Base-by-base conservation (phyloP, 352 stramenopile species). In the Globisporangium viniferum region DNA sequence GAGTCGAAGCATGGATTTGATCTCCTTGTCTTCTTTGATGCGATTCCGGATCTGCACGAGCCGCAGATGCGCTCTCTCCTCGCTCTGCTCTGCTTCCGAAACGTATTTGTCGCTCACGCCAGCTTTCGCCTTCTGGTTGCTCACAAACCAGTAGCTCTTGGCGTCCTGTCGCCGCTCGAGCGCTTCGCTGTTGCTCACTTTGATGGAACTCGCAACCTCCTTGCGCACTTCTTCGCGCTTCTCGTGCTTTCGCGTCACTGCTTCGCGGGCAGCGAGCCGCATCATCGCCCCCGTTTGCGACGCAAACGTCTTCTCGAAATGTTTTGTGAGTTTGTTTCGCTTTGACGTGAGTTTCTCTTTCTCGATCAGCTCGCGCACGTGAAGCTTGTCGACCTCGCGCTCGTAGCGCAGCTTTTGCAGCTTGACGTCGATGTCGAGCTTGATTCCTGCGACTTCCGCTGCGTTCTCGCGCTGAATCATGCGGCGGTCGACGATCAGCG, bases 121-220 rank as follows among this genome's bases (percentile, higher is more conserved):
- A 9, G 70, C 64, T 62, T 88, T 89, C 15, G 71, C 59, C 1
- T 73, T 73, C 49, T 89, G 82, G 69, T 92, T 91, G 51, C 58
- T 69, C 8, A 88, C 78, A 29, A 91, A 92, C 65, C 79, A 86
- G 61, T 84, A 87, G 67, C 82, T 91, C 56, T 92, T 90, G 33
- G 80, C 79, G 56, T 91, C 79, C 55, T 82, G 79, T 0, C 84
- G 79, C 2, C 78, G 69, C 3, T 70, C 73, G 0, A 78, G 55
- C 0, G 75, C 74, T 46, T 89, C 81, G 24, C 67, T 63, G 31
- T 86, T 81, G 2, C 73, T 74, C 4, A 73, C 20, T 18, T 71
- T 74, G 1, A 87, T 71, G 24, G 69, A 55, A 0, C 59, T 61
- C 0, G 72, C 48, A 4, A 68, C 75, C 22, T 77, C 70, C 6